These are phyloP conservation scores for Starmerella khaoyaiensis DNA, from an alignment of 805 yeast species.

Conservation along the genomic window DNA sequence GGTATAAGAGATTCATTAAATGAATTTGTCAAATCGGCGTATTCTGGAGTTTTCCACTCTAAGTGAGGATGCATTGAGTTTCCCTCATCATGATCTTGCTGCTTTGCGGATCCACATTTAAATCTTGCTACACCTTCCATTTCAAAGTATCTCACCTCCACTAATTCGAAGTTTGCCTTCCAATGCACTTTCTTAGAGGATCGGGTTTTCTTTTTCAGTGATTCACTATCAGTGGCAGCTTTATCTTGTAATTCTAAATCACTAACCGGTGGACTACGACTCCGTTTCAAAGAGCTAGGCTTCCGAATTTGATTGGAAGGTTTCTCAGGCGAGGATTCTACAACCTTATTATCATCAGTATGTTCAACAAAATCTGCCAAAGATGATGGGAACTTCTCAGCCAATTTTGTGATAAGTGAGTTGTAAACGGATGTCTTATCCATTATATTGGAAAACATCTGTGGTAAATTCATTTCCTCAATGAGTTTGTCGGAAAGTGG, in stretches of 20 bases:
- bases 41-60: conserved; percentile 22
- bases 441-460: too few species aligned
- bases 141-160: conserved; percentile 25
- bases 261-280: not conserved
- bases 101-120: conserved; percentile 18
- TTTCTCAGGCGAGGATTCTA: too few species aligned
- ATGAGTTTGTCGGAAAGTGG: conserved; percentile 9
- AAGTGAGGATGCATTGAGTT: conserved; percentile 12
- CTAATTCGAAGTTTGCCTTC: conserved; percentile 26
- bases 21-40: conserved; percentile 15
- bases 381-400: too few species aligned
- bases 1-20: conserved; percentile 13
- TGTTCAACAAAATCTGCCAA: too few species aligned
- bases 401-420: too few species aligned
- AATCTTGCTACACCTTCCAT: conserved; percentile 18
- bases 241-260: too few species aligned
- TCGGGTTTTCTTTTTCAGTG: conserved; percentile 15
- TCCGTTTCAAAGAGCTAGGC: too few species aligned
- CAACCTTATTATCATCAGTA: too few species aligned
- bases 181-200: conserved; percentile 24
- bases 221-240: conserved; percentile 1
- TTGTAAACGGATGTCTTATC: too few species aligned
- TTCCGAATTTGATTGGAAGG: not conserved
- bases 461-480: too few species aligned
- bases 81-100: conserved; percentile 19